Percentiles rank a stretch among this genome's conserved stretches.
Conservation (phyloP, 345 rosid species). For the Citrus cavaleriei region DNA sequence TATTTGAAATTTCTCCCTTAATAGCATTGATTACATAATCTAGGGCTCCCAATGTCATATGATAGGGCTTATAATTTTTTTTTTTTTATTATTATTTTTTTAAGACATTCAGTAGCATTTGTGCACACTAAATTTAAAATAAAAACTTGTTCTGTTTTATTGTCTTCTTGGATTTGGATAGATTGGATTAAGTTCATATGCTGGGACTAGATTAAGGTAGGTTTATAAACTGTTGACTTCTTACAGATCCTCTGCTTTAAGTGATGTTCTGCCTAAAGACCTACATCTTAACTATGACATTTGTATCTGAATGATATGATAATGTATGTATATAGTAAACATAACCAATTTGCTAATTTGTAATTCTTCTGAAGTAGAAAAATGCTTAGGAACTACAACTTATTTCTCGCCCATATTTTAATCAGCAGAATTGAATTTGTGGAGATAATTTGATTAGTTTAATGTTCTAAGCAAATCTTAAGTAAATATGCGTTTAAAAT, state of each 20-base stretch:
- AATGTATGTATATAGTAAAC: neutral
- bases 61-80: neutral
- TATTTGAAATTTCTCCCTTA: neutral
- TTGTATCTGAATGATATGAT: neutral
- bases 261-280: neutral
- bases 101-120: neutral
- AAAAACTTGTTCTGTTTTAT: neutral
- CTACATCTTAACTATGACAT: neutral
- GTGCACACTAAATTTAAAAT: neutral
- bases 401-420: neutral
- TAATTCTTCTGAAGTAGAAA: neutral
- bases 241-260: neutral
- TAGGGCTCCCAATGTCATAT: neutral
- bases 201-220: slow-evolving; percentile 2
- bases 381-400: neutral
- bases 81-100: neutral
- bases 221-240: neutral
- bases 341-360: neutral
- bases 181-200: neutral
- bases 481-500: neutral
- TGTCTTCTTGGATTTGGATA: neutral
- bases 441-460: neutral
- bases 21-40: neutral
- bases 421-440: neutral
- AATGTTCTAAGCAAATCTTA: neutral